Percentiles rank a stretch among this genome's conserved stretches.
These are phyloP conservation scores for Hypholoma fasciculare DNA, from an alignment of 768 basidiomycete genomes.

Conservation along the genomic window DNA sequence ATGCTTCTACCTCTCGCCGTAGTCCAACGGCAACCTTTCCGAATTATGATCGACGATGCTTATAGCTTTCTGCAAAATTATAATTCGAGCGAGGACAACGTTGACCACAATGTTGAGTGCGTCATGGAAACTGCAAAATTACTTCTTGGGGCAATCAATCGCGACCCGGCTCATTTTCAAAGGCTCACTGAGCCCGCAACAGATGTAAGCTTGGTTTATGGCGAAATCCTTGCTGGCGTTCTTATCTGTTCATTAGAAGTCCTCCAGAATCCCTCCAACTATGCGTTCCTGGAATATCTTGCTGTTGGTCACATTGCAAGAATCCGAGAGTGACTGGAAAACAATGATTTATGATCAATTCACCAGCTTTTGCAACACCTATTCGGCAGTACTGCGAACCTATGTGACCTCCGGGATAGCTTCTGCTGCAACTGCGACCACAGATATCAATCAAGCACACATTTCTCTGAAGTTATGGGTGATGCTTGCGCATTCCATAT, in stretches of 20 bases:
- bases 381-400: slow-evolving; percentile 44
- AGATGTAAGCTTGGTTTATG: slow-evolving; percentile 11
- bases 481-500: slow-evolving; percentile 48
- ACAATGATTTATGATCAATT: slow-evolving; percentile 51
- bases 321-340: slow-evolving; percentile 33
- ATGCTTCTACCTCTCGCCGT: slow-evolving; percentile 27
- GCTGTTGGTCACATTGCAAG: slow-evolving; percentile 51
- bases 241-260: slow-evolving; percentile 28
- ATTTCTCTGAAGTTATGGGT: slow-evolving; percentile 74
- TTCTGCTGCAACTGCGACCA: slow-evolving; percentile 43
- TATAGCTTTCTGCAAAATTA: slow-evolving; percentile 55
- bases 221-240: not conserved
- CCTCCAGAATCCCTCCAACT: slow-evolving; percentile 30
- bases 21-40: slow-evolving; percentile 32
- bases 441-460: slow-evolving; percentile 69
- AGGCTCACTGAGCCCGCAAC: slow-evolving; percentile 30
- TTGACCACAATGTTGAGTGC: slow-evolving; percentile 53
- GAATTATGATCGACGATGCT: slow-evolving; percentile 48
- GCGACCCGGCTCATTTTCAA: slow-evolving; percentile 42
- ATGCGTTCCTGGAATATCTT: slow-evolving; percentile 71
- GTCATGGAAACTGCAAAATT: slow-evolving; percentile 53
- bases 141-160: slow-evolving; percentile 46
- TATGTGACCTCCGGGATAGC: slow-evolving; percentile 37
- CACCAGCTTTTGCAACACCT: slow-evolving; percentile 45
- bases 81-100: slow-evolving; percentile 41